phyloP scores from a whole-genome alignment of 2,329 filamentous ascomycete species.

The Aspergillus brasiliensis region DNA sequence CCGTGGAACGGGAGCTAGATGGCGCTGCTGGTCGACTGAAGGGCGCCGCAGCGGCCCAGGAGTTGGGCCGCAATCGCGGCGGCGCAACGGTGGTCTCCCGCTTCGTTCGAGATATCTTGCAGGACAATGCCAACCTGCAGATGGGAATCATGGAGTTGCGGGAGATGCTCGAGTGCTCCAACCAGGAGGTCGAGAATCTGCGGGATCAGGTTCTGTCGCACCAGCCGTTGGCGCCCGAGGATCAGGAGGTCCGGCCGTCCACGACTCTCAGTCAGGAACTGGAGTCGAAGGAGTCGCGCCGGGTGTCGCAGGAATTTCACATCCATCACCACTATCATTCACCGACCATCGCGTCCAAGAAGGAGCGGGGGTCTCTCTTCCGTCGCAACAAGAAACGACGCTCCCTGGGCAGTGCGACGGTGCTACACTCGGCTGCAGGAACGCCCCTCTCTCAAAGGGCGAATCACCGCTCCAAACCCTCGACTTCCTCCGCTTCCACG shows the following conservation, averaged over 20 bases:
- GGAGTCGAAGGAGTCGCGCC: conserved; percentile 52
- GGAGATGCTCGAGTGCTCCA: conserved; percentile 86
- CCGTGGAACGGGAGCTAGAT: conserved; percentile 79
- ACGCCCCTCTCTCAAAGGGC: conserved; percentile 28
- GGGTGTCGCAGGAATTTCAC: conserved; percentile 73
- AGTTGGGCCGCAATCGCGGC: conserved; percentile 60
- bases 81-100: conserved; percentile 80
- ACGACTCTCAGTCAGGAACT: conserved; percentile 73
- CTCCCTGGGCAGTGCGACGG: conserved; percentile 60
- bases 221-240: conserved; percentile 61
- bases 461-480: conserved; percentile 40
- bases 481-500: conserved; percentile 54
- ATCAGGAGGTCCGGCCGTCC: conserved; percentile 34
- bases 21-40: conserved; percentile 79
- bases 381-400: conserved; percentile 74
- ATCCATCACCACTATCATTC: conserved; percentile 94
- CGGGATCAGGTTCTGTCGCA: conserved; percentile 80
- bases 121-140: conserved; percentile 93
- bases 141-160: conserved; percentile 87
- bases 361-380: conserved; percentile 54
- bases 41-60: conserved; percentile 72
- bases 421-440: conserved; percentile 36
- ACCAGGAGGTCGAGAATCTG: conserved; percentile 87
- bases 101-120: conserved; percentile 91
- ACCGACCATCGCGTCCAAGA: conserved; percentile 52